Conservation (phyloP, 1,139 yeast species). For the Candida tropicalis region DNA sequence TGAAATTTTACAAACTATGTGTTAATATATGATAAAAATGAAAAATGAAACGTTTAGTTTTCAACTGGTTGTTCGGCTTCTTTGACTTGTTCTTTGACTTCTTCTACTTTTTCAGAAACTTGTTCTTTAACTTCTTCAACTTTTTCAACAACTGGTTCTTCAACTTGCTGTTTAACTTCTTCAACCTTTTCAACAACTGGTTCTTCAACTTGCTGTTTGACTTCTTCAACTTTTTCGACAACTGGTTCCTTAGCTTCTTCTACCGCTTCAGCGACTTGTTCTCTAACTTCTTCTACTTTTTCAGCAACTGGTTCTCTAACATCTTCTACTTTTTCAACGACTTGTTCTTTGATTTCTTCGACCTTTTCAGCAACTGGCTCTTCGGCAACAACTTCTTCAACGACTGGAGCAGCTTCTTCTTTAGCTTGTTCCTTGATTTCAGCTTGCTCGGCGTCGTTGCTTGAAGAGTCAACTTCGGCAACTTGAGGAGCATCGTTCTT, state of each 20-base stretch:
- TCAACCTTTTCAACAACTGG: not conserved
- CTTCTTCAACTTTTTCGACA: not conserved
- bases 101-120: too few species aligned
- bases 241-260: too few species aligned
- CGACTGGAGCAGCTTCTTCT: not conserved
- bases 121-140: too few species aligned
- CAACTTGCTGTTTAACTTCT: not conserved
- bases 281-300: too few species aligned
- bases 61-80: not conserved
- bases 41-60: not conserved
- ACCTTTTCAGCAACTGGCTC: not conserved
- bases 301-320: too few species aligned
- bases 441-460: slow-evolving; percentile 5
- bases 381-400: not conserved
- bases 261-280: too few species aligned
- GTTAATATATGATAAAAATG: not conserved
- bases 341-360: not conserved
- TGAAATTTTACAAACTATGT: not conserved
- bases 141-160: too few species aligned
- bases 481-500: slow-evolving; percentile 12
- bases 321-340: not conserved
- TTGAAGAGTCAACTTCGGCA: slow-evolving; percentile 1
- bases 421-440: slow-evolving; percentile 3
- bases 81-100: not conserved
- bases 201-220: not conserved